Percentiles rank a stretch among this genome's conserved stretches.
Conservation (phyloP, 257 asterid genomes). For the Anisodus acutangulus region DNA sequence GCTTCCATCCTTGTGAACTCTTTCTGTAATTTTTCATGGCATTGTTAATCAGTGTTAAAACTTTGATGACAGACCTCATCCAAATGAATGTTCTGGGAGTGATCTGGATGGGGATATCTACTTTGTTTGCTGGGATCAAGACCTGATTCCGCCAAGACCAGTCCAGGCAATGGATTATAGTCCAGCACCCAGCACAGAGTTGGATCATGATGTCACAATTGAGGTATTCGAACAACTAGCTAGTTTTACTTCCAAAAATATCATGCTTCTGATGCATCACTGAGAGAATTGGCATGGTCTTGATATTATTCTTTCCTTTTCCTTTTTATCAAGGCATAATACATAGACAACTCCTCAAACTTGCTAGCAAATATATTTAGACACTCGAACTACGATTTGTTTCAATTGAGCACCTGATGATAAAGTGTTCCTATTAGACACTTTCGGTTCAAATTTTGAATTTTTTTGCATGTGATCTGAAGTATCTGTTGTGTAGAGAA, state of each 20-base stretch:
- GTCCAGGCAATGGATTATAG: conserved; percentile 66
- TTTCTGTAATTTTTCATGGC: background rate
- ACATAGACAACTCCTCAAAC: no score
- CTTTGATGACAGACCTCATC: no score
- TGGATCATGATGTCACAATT: conserved; percentile 77
- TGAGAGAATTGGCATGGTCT: background rate
- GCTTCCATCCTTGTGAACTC: background rate
- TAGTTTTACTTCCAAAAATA: conserved; percentile 2
- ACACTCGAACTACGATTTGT: no score
- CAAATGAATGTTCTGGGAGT: conserved; percentile 98
- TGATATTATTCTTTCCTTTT: background rate
- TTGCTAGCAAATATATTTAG: no score
- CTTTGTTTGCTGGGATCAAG: conserved; percentile 91
- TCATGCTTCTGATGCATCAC: conserved; percentile 4
- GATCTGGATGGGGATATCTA: conserved; percentile 96
- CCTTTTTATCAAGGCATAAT: no score
- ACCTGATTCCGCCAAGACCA: conserved; percentile 68
- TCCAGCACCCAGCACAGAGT: conserved; percentile 59
- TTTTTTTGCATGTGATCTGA: no score
- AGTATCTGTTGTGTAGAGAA: no score
- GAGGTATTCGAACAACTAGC: conserved; percentile 52
- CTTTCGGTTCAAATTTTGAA: no score
- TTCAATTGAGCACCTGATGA: no score
- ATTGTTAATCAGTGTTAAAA: background rate
- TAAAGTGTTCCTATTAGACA: no score